A percentile compares a stretch with the other conserved stretches of the same genome.
Conservation (phyloP, 768 basidiomycete genomes). For the Udeniomyces megalosporus region DNA sequence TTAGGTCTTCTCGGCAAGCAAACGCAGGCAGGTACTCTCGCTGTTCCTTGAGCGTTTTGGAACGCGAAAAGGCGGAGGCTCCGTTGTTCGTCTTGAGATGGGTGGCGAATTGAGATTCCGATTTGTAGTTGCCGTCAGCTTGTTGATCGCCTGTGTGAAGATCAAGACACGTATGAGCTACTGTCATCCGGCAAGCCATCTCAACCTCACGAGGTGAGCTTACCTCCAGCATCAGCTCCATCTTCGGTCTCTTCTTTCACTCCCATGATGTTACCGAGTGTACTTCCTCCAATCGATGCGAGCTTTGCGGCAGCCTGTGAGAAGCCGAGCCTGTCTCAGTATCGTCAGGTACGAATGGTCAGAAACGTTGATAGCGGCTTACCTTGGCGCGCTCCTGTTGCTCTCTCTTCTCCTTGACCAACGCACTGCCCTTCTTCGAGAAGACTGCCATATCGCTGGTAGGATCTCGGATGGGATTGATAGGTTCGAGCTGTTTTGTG, state of each 20-base stretch:
- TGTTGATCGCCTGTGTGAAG: slow-evolving; percentile 19
- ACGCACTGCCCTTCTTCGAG: slow-evolving; percentile 84
- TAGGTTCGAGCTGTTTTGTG: slow-evolving; percentile 90
- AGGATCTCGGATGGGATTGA: slow-evolving; percentile 85
- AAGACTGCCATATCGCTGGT: slow-evolving; percentile 93
- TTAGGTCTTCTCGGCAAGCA: slow-evolving; percentile 82
- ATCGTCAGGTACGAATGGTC: neutral
- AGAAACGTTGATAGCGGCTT: neutral
- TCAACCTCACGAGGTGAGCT: no score
- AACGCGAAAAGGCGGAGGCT: slow-evolving; percentile 66
- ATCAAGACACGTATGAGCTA: neutral
- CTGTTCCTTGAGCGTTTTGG: slow-evolving; percentile 77
- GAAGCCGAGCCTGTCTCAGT: neutral
- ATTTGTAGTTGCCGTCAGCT: slow-evolving; percentile 51
- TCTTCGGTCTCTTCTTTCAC: slow-evolving; percentile 88
- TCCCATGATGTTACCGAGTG: slow-evolving; percentile 94
- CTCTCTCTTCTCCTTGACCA: slow-evolving; percentile 91
- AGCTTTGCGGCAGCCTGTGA: slow-evolving; percentile 77
- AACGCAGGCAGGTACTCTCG: slow-evolving; percentile 94
- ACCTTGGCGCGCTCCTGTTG: slow-evolving; percentile 76
- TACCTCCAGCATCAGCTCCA: slow-evolving; percentile 49
- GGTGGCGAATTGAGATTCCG: slow-evolving; percentile 91
- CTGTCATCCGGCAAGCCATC: neutral
- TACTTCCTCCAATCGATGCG: slow-evolving; percentile 76
- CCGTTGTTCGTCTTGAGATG: slow-evolving; percentile 61